These are phyloP conservation scores for Monilinia laxa DNA, from an alignment of 2,329 filamentous ascomycete species.

Conservation along the genomic window DNA sequence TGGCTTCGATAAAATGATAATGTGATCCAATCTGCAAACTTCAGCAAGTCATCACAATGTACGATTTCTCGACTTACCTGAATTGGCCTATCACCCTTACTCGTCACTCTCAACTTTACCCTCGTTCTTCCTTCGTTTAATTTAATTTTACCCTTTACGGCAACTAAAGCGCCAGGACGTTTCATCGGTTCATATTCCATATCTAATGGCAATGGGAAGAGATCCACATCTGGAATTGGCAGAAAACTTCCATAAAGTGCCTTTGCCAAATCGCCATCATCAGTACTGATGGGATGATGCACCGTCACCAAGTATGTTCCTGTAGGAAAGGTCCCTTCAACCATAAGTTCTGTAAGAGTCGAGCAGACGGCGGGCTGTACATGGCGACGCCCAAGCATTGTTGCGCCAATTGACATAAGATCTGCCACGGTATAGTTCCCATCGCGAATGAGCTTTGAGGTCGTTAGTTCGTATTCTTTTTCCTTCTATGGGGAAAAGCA, in stretches of 20 bases:
- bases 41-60: constrained; percentile 20
- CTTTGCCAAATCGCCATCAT: constrained; percentile 82
- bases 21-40: constrained; percentile 71
- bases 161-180: constrained; percentile 76
- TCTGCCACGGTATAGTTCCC: constrained; percentile 87
- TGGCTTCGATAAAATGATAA: constrained; percentile 96
- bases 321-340: constrained; percentile 88
- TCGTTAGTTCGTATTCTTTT: constrained; percentile 26
- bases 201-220: constrained; percentile 65
- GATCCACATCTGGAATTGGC: constrained; percentile 66
- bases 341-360: constrained; percentile 80
- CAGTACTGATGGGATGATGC: constrained; percentile 80
- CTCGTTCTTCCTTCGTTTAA: constrained; percentile 75
- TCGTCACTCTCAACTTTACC: constrained; percentile 74
- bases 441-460: constrained; percentile 79
- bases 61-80: constrained; percentile 56
- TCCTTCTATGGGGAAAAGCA: neutral
- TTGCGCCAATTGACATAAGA: constrained; percentile 87
- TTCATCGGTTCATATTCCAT: constrained; percentile 65
- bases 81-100: constrained; percentile 83
- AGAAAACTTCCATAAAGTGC: constrained; percentile 91
- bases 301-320: constrained; percentile 95
- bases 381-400: constrained; percentile 90
- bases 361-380: constrained; percentile 79
- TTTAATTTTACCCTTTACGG: constrained; percentile 63